Base-by-base conservation (phyloP, 345 rosid species). In the Citrus glauca region DNA sequence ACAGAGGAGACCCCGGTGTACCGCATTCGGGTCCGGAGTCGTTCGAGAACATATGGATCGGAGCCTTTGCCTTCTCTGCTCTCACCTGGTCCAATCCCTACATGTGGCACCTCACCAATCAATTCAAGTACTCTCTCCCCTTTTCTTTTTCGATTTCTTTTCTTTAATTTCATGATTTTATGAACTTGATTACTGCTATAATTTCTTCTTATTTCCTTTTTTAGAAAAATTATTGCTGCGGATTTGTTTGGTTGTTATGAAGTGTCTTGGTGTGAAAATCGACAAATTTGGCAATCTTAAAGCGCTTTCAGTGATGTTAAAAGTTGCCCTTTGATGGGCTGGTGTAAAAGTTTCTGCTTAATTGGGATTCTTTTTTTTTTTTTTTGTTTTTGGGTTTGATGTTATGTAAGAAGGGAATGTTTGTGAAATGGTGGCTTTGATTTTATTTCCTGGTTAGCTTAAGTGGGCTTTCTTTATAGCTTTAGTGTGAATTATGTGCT, bases 1-100 rank as follows among this genome's bases (percentile, higher is more conserved):
- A 94, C 84, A 86, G 95, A 77, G 98, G 97, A 25, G 98, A 94
- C 84, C 97, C 97, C 27, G 97, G 97, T 38, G 98, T 94, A 71
- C 98, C 98, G 22, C 98, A 94, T 77, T 89, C 97, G 1, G 91
- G 82, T 73, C 85, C 89, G 7, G 94, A 90, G 22, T 87, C 91
- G 25, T 94, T 91, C 81, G 78, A 66, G 76, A 93, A 93, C 77
- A 94, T 93, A 79, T 94, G 98, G 98, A 86, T 94, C 56, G 97
- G 96, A 27, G 87, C 98, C 16, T 86, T 81, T 77, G 92, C 86
- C 20, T 93, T 91, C 89, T 91, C 97, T 11, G 89, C 22, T 17
- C 82, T 89, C 76, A 89, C 94, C 30, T 91, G 88, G 88, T 20
- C 78, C 85, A 83, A 86, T 76, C 97, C 98, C 77, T 93, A 93